A percentile compares a stretch with the other conserved stretches of the same genome.
phyloP scores from a whole-genome alignment of 2,329 filamentous ascomycete genomes.

The Pseudocercospora macadamiae region DNA sequence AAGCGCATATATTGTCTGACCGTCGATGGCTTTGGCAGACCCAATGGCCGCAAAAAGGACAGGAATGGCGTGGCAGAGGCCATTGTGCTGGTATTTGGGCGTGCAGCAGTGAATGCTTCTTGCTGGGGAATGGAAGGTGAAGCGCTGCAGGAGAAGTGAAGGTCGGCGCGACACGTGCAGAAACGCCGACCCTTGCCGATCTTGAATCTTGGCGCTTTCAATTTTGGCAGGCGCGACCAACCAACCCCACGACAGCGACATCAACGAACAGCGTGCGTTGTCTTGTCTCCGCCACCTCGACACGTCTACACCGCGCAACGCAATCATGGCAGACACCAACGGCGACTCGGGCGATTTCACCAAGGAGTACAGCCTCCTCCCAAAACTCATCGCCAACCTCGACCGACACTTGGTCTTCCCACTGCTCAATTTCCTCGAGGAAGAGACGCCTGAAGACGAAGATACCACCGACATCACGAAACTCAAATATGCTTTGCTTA shows the following conservation, averaged over 20 bases:
- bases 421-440: conserved; percentile 86
- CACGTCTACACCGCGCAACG: background rate
- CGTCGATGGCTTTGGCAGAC: conserved; percentile 40
- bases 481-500: conserved; percentile 90
- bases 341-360: conserved; percentile 44
- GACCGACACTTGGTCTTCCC: conserved; percentile 97
- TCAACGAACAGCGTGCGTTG: too few relatives aligned
- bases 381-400: conserved; percentile 86
- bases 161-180: conserved; percentile 2
- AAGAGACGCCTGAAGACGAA: conserved; percentile 77
- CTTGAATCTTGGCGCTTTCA: conserved; percentile 10
- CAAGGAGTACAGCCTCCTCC: conserved; percentile 77
- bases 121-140: conserved; percentile 1
- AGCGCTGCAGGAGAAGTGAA: conserved; percentile 4
- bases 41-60: conserved; percentile 46
- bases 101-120: conserved; percentile 10
- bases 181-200: conserved; percentile 7
- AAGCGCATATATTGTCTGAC: conserved; percentile 46
- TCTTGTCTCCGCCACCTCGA: conserved; percentile 9
- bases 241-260: conserved; percentile 6
- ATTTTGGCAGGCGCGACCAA: conserved; percentile 15
- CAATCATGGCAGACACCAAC: conserved; percentile 45
- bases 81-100: conserved; percentile 39
- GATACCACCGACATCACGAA: conserved; percentile 75
- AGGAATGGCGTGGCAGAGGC: conserved; percentile 41